These are phyloP conservation scores for Saccharomycopsis sp. DNA, from an alignment of 805 yeast genomes.

Conservation along the genomic window DNA sequence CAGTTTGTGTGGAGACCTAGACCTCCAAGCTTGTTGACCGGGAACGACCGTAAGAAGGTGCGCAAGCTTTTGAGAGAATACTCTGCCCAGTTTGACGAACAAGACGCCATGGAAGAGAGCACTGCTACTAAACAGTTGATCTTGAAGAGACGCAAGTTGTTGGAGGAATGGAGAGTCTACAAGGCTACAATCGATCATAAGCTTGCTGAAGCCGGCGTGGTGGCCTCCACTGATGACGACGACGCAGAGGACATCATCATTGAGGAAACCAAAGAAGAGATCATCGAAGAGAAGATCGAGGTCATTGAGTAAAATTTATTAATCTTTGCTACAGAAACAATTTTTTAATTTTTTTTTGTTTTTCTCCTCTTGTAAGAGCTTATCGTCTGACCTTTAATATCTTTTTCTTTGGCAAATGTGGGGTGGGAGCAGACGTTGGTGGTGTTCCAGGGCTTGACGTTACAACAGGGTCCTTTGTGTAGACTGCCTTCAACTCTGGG, in stretches of 20 bases:
- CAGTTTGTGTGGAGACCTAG: constrained; percentile 97
- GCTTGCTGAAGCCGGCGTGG: constrained; percentile 39
- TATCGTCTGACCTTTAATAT: constrained; percentile 50
- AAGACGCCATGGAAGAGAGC: constrained; percentile 92
- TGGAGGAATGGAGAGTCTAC: constrained; percentile 82
- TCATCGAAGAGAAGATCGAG: constrained; percentile 65
- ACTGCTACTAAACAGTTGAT: constrained; percentile 86
- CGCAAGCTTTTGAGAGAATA: constrained; percentile 83
- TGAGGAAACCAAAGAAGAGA: constrained; percentile 73
- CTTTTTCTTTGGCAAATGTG: constrained; percentile 44
- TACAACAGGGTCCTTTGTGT: constrained; percentile 44
- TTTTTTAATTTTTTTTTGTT: not conserved
- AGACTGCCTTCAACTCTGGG: constrained; percentile 68
- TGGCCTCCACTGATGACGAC: constrained; percentile 35
- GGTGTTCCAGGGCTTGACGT: constrained; percentile 24
- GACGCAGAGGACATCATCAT: constrained; percentile 51
- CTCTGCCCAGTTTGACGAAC: constrained; percentile 87
- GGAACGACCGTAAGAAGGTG: constrained; percentile 80
- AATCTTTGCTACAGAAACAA: no score
- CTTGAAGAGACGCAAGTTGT: constrained; percentile 67
- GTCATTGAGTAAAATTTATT: constrained; percentile 43
- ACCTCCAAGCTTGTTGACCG: constrained; percentile 68
- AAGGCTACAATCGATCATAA: constrained; percentile 44
- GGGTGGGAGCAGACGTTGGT: constrained; percentile 24
- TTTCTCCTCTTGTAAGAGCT: no score